These are phyloP conservation scores for Kluyveromyces sp. DNA, from an alignment of 1,139 yeast species.

Conservation along the genomic window DNA sequence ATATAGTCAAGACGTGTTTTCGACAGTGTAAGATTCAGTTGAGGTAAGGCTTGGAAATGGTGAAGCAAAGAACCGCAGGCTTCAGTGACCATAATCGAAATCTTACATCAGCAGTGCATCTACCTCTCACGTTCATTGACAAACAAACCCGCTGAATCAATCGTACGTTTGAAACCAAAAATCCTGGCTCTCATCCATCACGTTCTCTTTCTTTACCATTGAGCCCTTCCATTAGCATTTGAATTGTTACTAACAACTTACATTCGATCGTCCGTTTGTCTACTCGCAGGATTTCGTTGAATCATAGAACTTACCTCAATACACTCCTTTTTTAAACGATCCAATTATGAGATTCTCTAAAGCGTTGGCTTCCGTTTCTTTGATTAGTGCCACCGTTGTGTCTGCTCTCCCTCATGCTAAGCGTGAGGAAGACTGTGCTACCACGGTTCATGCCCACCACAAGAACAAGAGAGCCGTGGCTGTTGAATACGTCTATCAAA, in stretches of 20 bases:
- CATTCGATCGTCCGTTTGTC: not conserved
- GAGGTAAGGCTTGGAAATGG: not conserved
- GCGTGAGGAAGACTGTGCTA: constrained; percentile 27
- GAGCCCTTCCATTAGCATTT: not conserved
- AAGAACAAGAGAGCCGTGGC: constrained; percentile 74
- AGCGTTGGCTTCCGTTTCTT: constrained; percentile 25
- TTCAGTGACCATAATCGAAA: not conserved
- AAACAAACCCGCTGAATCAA: not conserved
- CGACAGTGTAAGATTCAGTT: not conserved
- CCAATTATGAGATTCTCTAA: constrained; percentile 35
- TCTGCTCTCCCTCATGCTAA: constrained; percentile 26
- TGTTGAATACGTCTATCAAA: constrained; percentile 72
- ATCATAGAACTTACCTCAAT: not conserved
- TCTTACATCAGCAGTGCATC: too few relatives aligned
- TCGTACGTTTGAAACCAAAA: not conserved
- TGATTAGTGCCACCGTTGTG: constrained; percentile 18
- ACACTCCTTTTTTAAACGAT: constrained; percentile 1
- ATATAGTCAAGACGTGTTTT: not conserved
- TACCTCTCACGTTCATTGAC: not conserved
- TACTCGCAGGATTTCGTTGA: not conserved
- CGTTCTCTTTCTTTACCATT: not conserved
- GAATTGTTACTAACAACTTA: not conserved
- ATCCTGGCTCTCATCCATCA: too few relatives aligned
- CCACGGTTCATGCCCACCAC: constrained; percentile 36
- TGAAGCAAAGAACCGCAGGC: not conserved